These are phyloP conservation scores for Phytophthora citrophthora DNA, from an alignment of 352 stramenopile species.

Conservation along the genomic window DNA sequence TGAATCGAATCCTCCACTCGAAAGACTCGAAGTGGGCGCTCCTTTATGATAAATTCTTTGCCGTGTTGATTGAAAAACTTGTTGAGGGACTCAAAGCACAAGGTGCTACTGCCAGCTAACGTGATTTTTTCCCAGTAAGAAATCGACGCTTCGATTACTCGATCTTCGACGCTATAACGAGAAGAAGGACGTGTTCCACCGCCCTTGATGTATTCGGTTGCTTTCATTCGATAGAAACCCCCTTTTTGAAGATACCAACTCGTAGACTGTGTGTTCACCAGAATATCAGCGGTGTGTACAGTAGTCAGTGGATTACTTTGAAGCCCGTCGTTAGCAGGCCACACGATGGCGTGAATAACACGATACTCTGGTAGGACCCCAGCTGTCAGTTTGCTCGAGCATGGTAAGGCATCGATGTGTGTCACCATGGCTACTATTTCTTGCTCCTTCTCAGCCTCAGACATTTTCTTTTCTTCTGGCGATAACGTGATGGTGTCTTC, in stretches of 20 bases:
- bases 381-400: conserved; percentile 8
- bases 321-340: conserved; percentile 26
- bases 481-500: conserved; percentile 6
- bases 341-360: conserved; percentile 42
- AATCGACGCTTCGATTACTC: conserved; percentile 13
- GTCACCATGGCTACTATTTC: conserved; percentile 38
- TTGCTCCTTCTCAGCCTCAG: not conserved
- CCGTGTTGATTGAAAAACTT: not conserved
- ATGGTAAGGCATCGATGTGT: conserved; percentile 33
- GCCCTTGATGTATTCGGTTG: conserved; percentile 11
- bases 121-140: conserved; percentile 15
- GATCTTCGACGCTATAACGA: conserved; percentile 15
- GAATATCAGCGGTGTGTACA: conserved; percentile 32
- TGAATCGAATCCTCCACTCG: conserved; percentile 22
- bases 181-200: not conserved
- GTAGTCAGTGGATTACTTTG: conserved; percentile 7
- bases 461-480: not conserved
- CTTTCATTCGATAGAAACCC: conserved; percentile 40
- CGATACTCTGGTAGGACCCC: conserved; percentile 38
- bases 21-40: conserved; percentile 22
- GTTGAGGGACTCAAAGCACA: conserved; percentile 16
- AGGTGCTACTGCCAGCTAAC: not conserved
- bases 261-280: conserved; percentile 30
- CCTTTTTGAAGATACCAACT: conserved; percentile 48
- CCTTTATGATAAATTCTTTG: not conserved